Percentiles rank a stretch among this genome's conserved stretches.
Conservation (phyloP, 2,329 filamentous ascomycete species). For the Penicillium sp. region DNA sequence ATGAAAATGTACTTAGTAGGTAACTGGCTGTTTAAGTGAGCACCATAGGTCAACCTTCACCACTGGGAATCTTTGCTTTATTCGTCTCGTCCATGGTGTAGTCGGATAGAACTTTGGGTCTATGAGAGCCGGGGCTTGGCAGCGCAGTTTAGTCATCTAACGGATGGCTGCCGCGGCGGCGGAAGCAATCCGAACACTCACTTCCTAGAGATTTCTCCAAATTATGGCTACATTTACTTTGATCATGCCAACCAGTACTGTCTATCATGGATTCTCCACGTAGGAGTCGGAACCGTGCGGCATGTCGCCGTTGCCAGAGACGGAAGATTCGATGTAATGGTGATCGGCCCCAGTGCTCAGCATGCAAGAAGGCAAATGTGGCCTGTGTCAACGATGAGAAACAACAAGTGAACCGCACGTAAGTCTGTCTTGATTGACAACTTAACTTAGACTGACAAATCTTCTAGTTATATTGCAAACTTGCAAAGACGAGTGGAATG, state of each 20-base stretch:
- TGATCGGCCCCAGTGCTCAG: constrained; percentile 43
- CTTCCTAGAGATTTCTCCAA: not conserved
- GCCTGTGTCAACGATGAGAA: constrained; percentile 50
- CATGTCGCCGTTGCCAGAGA: constrained; percentile 46
- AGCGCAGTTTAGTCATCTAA: not conserved
- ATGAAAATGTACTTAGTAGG: too few species aligned
- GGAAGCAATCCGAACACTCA: constrained; percentile 6
- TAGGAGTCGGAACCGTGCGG: constrained; percentile 34
- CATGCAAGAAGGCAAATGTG: constrained; percentile 46
- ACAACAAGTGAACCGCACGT: constrained; percentile 48
- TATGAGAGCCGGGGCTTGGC: not conserved
- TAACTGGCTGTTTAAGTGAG: too few species aligned
- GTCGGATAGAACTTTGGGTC: too few species aligned
- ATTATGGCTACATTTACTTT: not conserved
- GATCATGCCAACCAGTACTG: not conserved
- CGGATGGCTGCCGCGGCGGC: not conserved
- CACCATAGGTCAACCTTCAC: too few species aligned
- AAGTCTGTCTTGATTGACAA: constrained; percentile 1
- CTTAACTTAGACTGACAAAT: not conserved
- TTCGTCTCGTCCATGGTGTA: too few species aligned
- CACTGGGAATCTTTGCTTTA: too few species aligned
- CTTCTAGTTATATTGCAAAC: constrained; percentile 35
- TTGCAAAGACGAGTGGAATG: constrained; percentile 47
- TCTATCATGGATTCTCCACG: constrained; percentile 26
- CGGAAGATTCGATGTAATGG: constrained; percentile 55